phyloP scores from a whole-genome alignment of 2,329 filamentous ascomycete genomes.

The Alternaria brassicae region DNA sequence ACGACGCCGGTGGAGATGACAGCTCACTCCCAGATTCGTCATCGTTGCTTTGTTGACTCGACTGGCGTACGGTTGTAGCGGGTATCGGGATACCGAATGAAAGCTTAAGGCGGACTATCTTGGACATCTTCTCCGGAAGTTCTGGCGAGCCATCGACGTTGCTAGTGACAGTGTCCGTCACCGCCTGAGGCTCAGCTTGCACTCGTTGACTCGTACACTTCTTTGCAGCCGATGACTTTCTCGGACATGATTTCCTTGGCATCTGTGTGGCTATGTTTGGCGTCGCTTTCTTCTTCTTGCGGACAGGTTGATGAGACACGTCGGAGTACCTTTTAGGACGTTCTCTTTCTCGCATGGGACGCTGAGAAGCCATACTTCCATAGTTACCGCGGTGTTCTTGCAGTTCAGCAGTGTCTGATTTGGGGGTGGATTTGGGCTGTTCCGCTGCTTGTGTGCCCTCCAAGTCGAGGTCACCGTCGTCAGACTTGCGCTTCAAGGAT shows the following conservation, averaged over 20 bases:
- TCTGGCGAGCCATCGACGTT: neutral
- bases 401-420: neutral
- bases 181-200: neutral
- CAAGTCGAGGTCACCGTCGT: neutral
- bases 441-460: neutral
- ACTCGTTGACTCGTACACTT: neutral
- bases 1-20: neutral
- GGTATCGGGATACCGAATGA: no score
- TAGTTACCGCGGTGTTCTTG: neutral
- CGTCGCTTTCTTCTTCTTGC: neutral
- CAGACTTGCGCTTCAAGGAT: neutral
- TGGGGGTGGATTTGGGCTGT: neutral
- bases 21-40: neutral
- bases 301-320: neutral
- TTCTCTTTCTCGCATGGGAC: conserved; percentile 2
- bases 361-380: conserved; percentile 11
- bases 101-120: neutral
- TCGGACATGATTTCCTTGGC: neutral
- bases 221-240: no score
- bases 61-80: neutral
- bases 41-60: neutral
- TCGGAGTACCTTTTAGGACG: neutral
- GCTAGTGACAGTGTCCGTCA: neutral
- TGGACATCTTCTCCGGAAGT: neutral
- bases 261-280: no score